Evolutionary conservation across 176 grass and related monocot species (phyloP), one percentile per base, ranked within the genome.

Genomic region (Aegilops sharonensis): DNA sequence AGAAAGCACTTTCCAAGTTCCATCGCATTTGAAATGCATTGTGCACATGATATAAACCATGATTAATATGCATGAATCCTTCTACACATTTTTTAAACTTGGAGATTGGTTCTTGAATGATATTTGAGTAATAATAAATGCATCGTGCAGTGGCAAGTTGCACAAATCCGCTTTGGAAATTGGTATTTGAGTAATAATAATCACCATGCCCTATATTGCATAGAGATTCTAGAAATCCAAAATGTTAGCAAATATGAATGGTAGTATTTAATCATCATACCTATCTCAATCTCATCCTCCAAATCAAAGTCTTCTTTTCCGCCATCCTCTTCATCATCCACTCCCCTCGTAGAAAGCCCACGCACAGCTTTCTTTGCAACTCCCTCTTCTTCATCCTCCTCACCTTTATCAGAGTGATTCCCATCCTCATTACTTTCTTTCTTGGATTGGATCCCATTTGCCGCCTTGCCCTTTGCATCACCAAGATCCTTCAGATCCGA

Each of bases 241-340:
- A 68, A 84, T 64, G 15, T 15, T 32, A 88, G 43, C 43, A 12
- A 35, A 50, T 50, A 88, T 13, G 1, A 6, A 5, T 65, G 18
- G 54, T 21, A 29, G 17, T 75, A 85, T 52, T 72, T 66, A 65
- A 72, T 25, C 37, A 57, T 42, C 81, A 52, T 81, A 98, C 92
- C 96, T 86, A 88, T 98, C 52, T 98, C 93, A 54, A 91, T 91
- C 37, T 95, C 96, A 88, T 89, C 90, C 64, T 98, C 93, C 47
- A 94, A 89, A 88, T 98, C 93, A 54, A 95, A 68, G 69, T 98
- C 90, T 69, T 90, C 89, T 75, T 85, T 92, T 67, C 78, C 84
- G 27, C 82, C 91, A 79, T 92, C 93, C 72, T 92, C 91, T 0
- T 93, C 91, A 45, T 78, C 86, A 14, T 80, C 87, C 40, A 72